Evolutionary conservation across 2,329 filamentous ascomycete genomes (phyloP), one percentile per base, ranked within the genome.

Genomic region (Penicillium digitatum): DNA sequence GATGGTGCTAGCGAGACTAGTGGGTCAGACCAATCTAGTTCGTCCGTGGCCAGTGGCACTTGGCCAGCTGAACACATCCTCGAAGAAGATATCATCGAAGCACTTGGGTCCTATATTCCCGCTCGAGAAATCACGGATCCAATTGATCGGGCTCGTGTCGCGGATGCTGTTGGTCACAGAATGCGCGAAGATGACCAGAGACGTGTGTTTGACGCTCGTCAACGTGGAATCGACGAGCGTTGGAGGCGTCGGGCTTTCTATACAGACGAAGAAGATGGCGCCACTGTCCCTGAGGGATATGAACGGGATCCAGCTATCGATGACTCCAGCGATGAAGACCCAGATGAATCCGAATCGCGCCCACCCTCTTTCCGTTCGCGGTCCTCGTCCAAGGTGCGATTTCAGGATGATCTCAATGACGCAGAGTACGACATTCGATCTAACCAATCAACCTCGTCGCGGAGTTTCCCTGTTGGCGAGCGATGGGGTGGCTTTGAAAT

Each of bases 171-270:
- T 27, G 71, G 68, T 55, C 67, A 69, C 44, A 70, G 75, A 59
- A 70, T 76, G 57, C 72, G 71, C 48, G 67, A 69, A 29, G 72
- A 74, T 51, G 69, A 72, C n/a, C 67, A 69, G 44, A 66, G 72
- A 58, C 67, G 65, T 24, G 65, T 71, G 16, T 69, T 76, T 52
- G 66, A 73, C 26, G 63, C 72, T 39, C 66, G 77, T 48, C 65
- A 70, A 59, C 59, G 72, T 59, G 71, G 72, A 59, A 76, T 90
- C 34, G 80, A 87, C 63, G 84, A 92, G 51, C 81, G 89, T 47
- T 94, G 89, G 89, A 83, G 82, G 64, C 81, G 88, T 55, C 81
- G 90, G 43, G 84, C 87, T 37, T 95, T 94, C 64, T 95, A 94
- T 65, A 81, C 90, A 0, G 90, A 95, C 55, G 87, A 91, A 71